Evolutionary conservation across 2,329 filamentous ascomycete genomes (phyloP), one percentile per base, ranked within the genome.

Genomic region (Coleophoma eucalyptorum): DNA sequence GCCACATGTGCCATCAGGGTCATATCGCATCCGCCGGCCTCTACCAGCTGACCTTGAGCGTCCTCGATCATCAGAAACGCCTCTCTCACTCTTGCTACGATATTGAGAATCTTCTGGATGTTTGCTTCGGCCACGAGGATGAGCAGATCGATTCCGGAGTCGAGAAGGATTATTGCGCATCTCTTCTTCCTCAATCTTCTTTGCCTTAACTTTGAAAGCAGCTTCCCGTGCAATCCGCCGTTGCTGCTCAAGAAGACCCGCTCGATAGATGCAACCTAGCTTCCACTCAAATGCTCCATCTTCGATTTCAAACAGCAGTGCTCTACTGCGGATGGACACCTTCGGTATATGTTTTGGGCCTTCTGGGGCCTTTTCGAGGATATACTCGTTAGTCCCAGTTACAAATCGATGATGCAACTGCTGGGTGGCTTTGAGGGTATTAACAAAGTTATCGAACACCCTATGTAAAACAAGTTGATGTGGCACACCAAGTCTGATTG

Each of bases 211-310:
- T 13, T 84, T 76, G 69, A 95, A 97, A 0, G 93, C 93, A 57
- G 96, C 90, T 66, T 96, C 90, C 41, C 94, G 84, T 4, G 93
- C 92, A 49, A 96, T 74, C 18, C 94, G 82, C 67, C 97, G 94
- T 65, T 87, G 86, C 68, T 97, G 93, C 67, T 99, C 94, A 50
- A 92, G 75, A 18, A 93, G 78, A 0, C 95, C 94, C 43, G 90
- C 83, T 32, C 93, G 85, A 67, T 97, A 99, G 47, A 99, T 99
- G 64, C 91, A 85, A 15, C 92, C 90, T 10, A 99, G 75, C 66
- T 97, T 97, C 89, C 92, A 99, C 67, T 99, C 94, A 62, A 99
- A 99, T 0, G 90, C 87, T 46, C 94, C 93, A 66, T 99, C 94
- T 69, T 99, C 94, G 34, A 99, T 77, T 64, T 97, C 93, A 52